A percentile compares a stretch with the other conserved stretches of the same genome.
These are phyloP conservation scores for Xerocomus brunneocitrinus DNA, from an alignment of 768 basidiomycete species.

Conservation along the genomic window DNA sequence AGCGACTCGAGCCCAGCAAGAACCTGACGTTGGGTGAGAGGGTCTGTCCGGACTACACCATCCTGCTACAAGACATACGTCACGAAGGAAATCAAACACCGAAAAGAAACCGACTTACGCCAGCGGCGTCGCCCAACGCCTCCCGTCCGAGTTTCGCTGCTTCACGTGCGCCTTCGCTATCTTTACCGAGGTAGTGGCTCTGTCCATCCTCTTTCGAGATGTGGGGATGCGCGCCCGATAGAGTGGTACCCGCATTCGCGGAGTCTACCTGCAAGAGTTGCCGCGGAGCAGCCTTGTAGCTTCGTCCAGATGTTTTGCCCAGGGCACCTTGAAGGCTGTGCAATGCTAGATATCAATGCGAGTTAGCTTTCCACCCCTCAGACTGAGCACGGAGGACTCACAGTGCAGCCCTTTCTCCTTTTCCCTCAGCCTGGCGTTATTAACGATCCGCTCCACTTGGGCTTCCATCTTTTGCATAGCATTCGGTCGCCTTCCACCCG, in stretches of 20 bases:
- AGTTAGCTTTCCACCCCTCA: conserved; percentile 1
- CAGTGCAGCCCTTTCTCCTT: conserved; percentile 73
- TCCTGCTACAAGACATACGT: conserved; percentile 41
- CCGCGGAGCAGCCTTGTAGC: conserved; percentile 94
- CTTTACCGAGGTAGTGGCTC: conserved; percentile 16
- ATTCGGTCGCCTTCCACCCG: conserved; percentile 65
- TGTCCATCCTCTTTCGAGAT: conserved; percentile 51
- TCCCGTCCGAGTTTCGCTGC: conserved; percentile 73
- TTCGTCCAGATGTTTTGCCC: conserved; percentile 89
- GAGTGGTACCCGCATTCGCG: conserved; percentile 32
- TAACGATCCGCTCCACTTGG: conserved; percentile 95
- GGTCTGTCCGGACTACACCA: conserved; percentile 61
- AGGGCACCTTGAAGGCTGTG: conserved; percentile 88
- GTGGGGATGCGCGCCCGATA: conserved; percentile 41
- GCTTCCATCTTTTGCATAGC: conserved; percentile 92
- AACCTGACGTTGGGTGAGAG: conserved; percentile 73
- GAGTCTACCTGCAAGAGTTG: conserved; percentile 89
- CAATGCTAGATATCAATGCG: conserved; percentile 40
- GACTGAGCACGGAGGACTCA: conserved; percentile 26
- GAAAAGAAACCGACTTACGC: conserved; percentile 33
- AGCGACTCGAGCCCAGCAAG: conserved; percentile 76
- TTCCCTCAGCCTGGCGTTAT: conserved; percentile 80
- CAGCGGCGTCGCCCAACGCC: conserved; percentile 58
- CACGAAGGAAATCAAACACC: background rate
- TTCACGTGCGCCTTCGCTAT: conserved; percentile 57